Base-by-base conservation (phyloP, 2,329 filamentous ascomycete species). In the Orbilia blumenaviensis region DNA sequence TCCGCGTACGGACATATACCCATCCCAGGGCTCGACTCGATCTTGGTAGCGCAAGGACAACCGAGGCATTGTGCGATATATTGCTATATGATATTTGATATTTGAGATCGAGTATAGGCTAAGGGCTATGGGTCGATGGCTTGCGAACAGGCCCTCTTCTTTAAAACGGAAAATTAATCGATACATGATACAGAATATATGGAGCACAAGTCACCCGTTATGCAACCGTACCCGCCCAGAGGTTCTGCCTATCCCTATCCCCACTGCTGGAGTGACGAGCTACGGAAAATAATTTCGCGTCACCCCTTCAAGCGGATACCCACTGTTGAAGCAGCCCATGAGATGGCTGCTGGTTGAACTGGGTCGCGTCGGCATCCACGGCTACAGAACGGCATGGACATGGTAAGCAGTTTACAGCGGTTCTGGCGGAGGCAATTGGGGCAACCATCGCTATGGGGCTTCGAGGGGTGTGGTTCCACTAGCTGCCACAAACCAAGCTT, bases 221-320 rank as follows among this genome's bases (percentile, higher is more conserved):
- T 63, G 66, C 48, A 62, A 69, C 62, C 9, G 52, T 38, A 56
- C 52, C 52, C 52, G 52, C 52, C 29, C 52, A 36, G 52, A 56
- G 29, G 52, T 69, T 54, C 32, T 52, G 36, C 66, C 54, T 52
- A 34, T 52, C 16, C n/a, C n/a, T 27, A 46, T 38, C 27, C 63
- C 34, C 36, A 50, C 58, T 42, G 41, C 50, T 32, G 56, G 25
- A 71, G 61, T 44, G 23, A 56, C 42, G 54, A 62, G 32, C 56
- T 68, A 50, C 71, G 71, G 71, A 75, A 68, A 63, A 75, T 75
- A 64, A 36, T 75, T 61, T 68, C 56, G 71, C 71, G 63, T 60
- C 21, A 64, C 63, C 34, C 29, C n/a, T 21, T 41, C 16, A 32
- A 36, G 62, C 56, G 66, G 66, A 48, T 62, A 62, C 66, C 64